A percentile compares a stretch with the other conserved stretches of the same genome.
phyloP scores from a whole-genome alignment of 2,329 filamentous ascomycete species.

The Microdochium trichocladiopsis region DNA sequence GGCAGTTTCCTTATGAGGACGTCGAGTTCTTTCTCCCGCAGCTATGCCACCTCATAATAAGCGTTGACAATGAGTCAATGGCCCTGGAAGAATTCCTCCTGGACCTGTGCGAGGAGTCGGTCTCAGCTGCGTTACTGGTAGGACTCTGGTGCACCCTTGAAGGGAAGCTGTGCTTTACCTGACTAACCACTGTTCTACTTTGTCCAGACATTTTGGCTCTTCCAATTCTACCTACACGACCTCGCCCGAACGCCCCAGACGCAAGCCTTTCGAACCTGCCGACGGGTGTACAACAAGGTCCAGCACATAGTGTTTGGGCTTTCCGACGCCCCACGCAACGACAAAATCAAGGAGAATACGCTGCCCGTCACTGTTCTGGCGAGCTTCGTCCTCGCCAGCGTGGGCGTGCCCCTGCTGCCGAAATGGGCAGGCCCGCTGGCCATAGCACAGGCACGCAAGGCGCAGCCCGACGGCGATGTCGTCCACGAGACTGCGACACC shows the following conservation, averaged over 20 bases:
- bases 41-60: slow-evolving; percentile 82
- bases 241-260: slow-evolving; percentile 69
- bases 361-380: slow-evolving; percentile 74
- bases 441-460: slow-evolving; percentile 74
- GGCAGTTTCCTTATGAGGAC: slow-evolving; percentile 83
- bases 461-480: slow-evolving; percentile 54
- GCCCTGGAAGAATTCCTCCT: slow-evolving; percentile 81
- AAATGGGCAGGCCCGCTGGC: slow-evolving; percentile 73
- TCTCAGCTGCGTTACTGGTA: slow-evolving; percentile 76
- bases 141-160: slow-evolving; percentile 15
- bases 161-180: background rate
- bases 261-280: slow-evolving; percentile 73
- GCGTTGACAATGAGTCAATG: slow-evolving; percentile 87
- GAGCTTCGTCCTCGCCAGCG: slow-evolving; percentile 70
- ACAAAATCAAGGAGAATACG: slow-evolving; percentile 76
- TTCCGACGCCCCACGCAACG: slow-evolving; percentile 58
- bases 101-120: slow-evolving; percentile 80
- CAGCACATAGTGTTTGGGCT: slow-evolving; percentile 82
- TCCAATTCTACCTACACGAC: slow-evolving; percentile 82
- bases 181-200: slow-evolving; percentile 10
- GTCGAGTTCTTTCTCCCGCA: slow-evolving; percentile 89
- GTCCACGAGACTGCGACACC: slow-evolving; percentile 47
- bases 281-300: slow-evolving; percentile 80
- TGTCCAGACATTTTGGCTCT: slow-evolving; percentile 77
- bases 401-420: slow-evolving; percentile 70